Evolutionary conservation across 805 yeast species (phyloP), one percentile per base, ranked within the genome.

Genomic region (Scheffersomyces stipitis): DNA sequence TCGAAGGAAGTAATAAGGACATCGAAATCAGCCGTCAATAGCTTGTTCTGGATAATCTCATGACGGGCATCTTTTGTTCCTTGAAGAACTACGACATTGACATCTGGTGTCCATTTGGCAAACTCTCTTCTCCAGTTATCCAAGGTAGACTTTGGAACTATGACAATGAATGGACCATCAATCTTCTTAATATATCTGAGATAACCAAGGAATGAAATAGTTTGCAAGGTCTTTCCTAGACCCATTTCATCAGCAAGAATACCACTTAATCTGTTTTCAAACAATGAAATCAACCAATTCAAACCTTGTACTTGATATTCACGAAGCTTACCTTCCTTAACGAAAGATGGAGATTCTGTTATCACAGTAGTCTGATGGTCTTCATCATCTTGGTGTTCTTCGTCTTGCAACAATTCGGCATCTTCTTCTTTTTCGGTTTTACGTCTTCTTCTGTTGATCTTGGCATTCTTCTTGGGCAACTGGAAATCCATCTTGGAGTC

Each of bases 221-320:
- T 91, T 63, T 91, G 99, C 38, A 93, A 68, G 4, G 99, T 91
- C 62, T 91, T 91, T 38, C 99, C 99, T 28, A 91, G 72, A 3
- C 99, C 99, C 99, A 93, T 91, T 60, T 91, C 99, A 64, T 91
- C 99, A 9, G 99, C 99, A 33, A 91, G 66, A 31, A 91, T 93
- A 15, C 99, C 99, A 7, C 95, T 84, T 30, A 91, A 73, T 49
- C 84, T 77, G 60, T 91, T 88, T 48, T 90, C 96, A 58, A 89
- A 86, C 24, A 91, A 64, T 1, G 95, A 80, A 14, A 91, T 83
- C 54, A 91, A 72, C 99, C 99, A 91, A 62, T 93, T 93, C 34
- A 91, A 73, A 34, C 99, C 99, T 56, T 89, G 96, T 20, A 91
- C 71, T 65, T 91, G 99, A 58, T 93, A 91, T 54, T 88, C 96